phyloP scores from a whole-genome alignment of 1,284 basidiomycete species.

The Xerocomus cyaneibrunnescens region DNA sequence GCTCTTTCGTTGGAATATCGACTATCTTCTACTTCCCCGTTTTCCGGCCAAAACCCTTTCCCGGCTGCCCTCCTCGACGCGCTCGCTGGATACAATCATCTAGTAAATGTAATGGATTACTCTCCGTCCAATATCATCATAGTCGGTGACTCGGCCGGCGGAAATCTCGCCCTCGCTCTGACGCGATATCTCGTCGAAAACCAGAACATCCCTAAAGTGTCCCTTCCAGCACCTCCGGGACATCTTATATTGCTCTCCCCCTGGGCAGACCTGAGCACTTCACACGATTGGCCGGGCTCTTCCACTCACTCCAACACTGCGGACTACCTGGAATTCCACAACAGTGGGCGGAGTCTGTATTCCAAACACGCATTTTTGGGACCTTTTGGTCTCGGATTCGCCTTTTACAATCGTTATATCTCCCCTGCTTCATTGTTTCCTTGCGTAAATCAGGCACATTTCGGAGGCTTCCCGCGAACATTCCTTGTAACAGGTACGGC shows the following conservation, averaged over 20 bases:
- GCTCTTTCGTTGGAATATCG: slow-evolving; percentile 46
- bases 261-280: slow-evolving; percentile 41
- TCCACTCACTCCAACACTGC: slow-evolving; percentile 27
- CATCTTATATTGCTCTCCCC: slow-evolving; percentile 47
- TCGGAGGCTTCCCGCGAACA: slow-evolving; percentile 38
- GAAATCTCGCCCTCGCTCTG: slow-evolving; percentile 51
- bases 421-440: slow-evolving; percentile 16
- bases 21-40: slow-evolving; percentile 31
- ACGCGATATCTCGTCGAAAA: slow-evolving; percentile 40
- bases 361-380: slow-evolving; percentile 18
- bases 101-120: slow-evolving; percentile 43
- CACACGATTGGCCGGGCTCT: slow-evolving; percentile 25
- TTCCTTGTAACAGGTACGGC: slow-evolving; percentile 36
- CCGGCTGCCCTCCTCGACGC: slow-evolving; percentile 55
- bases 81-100: slow-evolving; percentile 52
- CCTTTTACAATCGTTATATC: slow-evolving; percentile 13
- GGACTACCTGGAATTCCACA: slow-evolving; percentile 21
- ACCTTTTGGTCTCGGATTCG: slow-evolving; percentile 19
- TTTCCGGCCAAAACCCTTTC: slow-evolving; percentile 39
- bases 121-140: slow-evolving; percentile 51
- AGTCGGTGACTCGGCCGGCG: slow-evolving; percentile 60
- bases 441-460: slow-evolving; percentile 17
- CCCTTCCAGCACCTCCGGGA: slow-evolving; percentile 38
- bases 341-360: slow-evolving; percentile 5
- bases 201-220: slow-evolving; percentile 2